phyloP scores from a whole-genome alignment of 2,329 filamentous ascomycete genomes.

The Aureobasidium leucospermi region DNA sequence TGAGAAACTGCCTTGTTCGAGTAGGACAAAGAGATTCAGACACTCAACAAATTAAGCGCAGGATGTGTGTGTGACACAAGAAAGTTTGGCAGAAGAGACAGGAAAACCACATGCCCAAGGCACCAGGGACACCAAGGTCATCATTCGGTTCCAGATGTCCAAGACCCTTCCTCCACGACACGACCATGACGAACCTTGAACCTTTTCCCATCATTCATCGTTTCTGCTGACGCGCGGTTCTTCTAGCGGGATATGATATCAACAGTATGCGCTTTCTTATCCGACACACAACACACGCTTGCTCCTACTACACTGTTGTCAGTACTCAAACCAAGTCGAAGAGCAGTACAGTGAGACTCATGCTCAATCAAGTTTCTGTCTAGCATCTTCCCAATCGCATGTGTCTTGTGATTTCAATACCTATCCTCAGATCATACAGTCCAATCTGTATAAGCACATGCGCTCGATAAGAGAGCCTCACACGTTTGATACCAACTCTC shows the following conservation, averaged over 20 bases:
- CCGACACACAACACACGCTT: neutral
- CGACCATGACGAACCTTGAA: neutral
- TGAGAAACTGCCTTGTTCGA: neutral
- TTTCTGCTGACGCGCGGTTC: constrained; percentile 4
- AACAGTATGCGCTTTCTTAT: neutral
- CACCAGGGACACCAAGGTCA: constrained; percentile 3
- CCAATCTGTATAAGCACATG: too few species aligned
- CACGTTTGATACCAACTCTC: neutral
- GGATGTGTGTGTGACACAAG: neutral
- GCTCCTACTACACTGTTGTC: neutral
- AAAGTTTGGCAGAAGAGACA: neutral
- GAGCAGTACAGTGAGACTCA: neutral
- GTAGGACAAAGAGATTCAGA: constrained; percentile 6
- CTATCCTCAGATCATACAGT: neutral
- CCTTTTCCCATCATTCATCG: neutral
- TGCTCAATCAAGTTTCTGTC: neutral
- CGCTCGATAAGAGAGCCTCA: neutral
- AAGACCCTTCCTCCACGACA: constrained; percentile 1
- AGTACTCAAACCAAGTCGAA: neutral
- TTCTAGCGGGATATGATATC: neutral
- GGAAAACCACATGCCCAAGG: neutral
- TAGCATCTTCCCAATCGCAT: neutral
- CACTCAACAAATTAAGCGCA: neutral
- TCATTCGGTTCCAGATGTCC: neutral
- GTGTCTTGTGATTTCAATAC: neutral